Evolutionary conservation across 78 protist species (phyloP).

Genomic region (Capsaspora owczarzaki): DNA sequence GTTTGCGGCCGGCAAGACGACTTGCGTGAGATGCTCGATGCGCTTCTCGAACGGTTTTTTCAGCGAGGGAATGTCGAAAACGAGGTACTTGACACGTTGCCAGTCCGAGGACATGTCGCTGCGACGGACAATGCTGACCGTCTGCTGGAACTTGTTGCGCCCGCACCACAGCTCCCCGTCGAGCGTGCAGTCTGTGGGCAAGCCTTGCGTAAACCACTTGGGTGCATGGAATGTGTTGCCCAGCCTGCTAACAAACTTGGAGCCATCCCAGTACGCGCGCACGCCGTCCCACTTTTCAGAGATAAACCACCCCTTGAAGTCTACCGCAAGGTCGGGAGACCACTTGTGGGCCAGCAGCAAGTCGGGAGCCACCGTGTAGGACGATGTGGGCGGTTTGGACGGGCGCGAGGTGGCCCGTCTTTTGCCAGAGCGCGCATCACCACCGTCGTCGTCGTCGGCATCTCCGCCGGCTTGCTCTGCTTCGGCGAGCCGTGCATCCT

Average conservation of each 20-base stretch:
- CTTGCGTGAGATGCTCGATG: neutral
- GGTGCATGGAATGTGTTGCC: slow-evolving; percentile 42
- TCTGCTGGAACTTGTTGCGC: slow-evolving; percentile 2
- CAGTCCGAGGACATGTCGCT: neutral
- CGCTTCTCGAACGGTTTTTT: slow-evolving; percentile 16
- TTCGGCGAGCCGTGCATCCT: neutral
- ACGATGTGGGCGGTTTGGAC: no score
- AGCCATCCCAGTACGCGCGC: slow-evolving; percentile 50
- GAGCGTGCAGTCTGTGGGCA: slow-evolving; percentile 3
- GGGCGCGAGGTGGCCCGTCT: no score
- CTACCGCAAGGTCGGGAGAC: neutral
- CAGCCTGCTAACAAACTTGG: slow-evolving; percentile 10
- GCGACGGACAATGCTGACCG: slow-evolving; percentile 4
- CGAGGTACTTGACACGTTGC: slow-evolving; percentile 3
- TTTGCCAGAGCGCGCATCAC: no score
- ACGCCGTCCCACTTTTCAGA: slow-evolving; percentile 52
- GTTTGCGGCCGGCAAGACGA: neutral
- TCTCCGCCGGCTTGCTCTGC: no score
- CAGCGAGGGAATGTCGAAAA: slow-evolving; percentile 16
- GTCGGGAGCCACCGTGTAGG: no score
- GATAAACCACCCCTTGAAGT: slow-evolving; percentile 35
- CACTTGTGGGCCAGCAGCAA: no score
- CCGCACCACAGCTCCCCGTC: slow-evolving; percentile 41
- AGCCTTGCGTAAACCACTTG: neutral
- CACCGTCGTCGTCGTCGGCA: no score